A percentile compares a stretch with the other conserved stretches of the same genome.
Conservation (phyloP, 2,329 filamentous ascomycete species). For the Fusarium mangiferae region DNA sequence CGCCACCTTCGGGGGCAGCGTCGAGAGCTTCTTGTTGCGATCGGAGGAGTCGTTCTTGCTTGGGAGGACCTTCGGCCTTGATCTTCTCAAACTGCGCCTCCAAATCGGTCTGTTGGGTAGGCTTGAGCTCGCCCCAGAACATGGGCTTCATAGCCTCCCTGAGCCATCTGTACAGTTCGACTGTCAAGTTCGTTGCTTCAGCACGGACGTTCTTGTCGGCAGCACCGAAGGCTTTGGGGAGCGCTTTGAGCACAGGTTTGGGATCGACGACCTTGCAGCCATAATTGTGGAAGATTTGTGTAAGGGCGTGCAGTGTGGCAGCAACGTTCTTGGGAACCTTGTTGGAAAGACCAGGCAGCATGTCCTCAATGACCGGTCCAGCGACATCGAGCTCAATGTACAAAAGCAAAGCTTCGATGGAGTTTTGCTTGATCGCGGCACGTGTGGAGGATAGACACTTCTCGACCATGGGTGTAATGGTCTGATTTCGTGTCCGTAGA, state of each 20-base stretch:
- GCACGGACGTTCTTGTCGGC: constrained; percentile 98
- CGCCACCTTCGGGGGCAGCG: constrained; percentile 69
- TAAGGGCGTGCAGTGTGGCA: constrained; percentile 77
- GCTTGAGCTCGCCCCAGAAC: constrained; percentile 95
- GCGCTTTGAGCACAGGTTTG: constrained; percentile 85
- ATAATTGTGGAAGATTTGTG: constrained; percentile 89
- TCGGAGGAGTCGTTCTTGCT: constrained; percentile 88
- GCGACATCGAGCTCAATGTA: constrained; percentile 91
- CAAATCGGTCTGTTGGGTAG: constrained; percentile 92
- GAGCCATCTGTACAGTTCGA: constrained; percentile 96
- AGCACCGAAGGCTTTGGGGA: constrained; percentile 93
- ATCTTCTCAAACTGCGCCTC: constrained; percentile 95
- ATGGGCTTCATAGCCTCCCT: constrained; percentile 98
- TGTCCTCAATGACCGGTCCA: constrained; percentile 87
- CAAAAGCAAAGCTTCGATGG: constrained; percentile 86
- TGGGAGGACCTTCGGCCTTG: constrained; percentile 86
- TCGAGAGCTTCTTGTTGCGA: constrained; percentile 89
- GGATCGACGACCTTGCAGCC: constrained; percentile 95
- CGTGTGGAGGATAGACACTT: constrained; percentile 91
- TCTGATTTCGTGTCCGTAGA: constrained; percentile 78
- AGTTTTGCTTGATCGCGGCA: constrained; percentile 86
- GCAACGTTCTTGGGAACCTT: constrained; percentile 91
- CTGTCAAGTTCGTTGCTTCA: constrained; percentile 88
- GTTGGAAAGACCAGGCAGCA: constrained; percentile 83
- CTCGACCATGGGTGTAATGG: constrained; percentile 84